Percentiles rank a stretch among this genome's conserved stretches.
Conservation (phyloP, 2,329 filamentous ascomycete genomes). For the Penicillium sp. region DNA sequence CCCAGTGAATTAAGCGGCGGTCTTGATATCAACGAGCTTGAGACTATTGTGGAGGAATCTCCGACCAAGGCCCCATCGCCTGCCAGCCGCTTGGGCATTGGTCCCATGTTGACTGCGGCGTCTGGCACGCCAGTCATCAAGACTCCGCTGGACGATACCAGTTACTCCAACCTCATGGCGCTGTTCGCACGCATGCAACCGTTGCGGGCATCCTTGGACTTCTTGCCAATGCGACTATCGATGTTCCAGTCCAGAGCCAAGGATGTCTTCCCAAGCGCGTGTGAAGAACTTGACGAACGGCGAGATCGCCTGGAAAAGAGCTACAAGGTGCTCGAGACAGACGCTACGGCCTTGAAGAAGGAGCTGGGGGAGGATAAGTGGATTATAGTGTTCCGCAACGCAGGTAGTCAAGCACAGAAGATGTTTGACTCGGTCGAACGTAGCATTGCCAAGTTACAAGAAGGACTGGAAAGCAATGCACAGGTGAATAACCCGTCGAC, state of each 20-base stretch:
- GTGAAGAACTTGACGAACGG: conserved; percentile 77
- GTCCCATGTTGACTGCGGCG: conserved; percentile 53
- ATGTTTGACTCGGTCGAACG: conserved; percentile 95
- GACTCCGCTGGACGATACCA: conserved; percentile 72
- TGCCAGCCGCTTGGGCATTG: conserved; percentile 63
- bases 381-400: conserved; percentile 92
- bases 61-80: conserved; percentile 55
- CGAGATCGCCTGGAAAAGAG: conserved; percentile 70
- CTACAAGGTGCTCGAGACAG: conserved; percentile 82
- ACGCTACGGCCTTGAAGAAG: conserved; percentile 81
- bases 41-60: conserved; percentile 88
- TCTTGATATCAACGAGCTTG: conserved; percentile 79
- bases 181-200: conserved; percentile 96
- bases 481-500: conserved; percentile 66
- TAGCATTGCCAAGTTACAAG: conserved; percentile 74
- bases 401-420: conserved; percentile 84
- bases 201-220: conserved; percentile 85
- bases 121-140: conserved; percentile 42
- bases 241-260: conserved; percentile 78
- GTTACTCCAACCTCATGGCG: conserved; percentile 76
- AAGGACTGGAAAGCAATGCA: conserved; percentile 69
- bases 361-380: conserved; percentile 94
- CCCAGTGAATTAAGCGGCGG: conserved; percentile 52
- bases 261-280: conserved; percentile 79
- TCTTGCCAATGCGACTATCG: conserved; percentile 87